A percentile compares a stretch with the other conserved stretches of the same genome.
These are phyloP conservation scores for Colletotrichum destructivum DNA, from an alignment of 2,329 filamentous ascomycete species.

Conservation along the genomic window DNA sequence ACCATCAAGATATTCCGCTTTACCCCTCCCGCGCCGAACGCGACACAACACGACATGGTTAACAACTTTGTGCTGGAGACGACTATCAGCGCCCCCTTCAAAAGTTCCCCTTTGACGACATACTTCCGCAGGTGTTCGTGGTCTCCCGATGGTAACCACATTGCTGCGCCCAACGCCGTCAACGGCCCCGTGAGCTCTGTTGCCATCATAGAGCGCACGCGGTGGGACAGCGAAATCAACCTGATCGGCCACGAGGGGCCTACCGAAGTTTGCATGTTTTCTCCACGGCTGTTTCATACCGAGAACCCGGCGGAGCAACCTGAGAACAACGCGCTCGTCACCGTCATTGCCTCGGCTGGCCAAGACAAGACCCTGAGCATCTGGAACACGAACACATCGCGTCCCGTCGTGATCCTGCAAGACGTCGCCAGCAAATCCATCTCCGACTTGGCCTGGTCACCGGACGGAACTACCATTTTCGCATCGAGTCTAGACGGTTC, in stretches of 20 bases:
- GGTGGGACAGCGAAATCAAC: slow-evolving; percentile 97
- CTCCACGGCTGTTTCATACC: slow-evolving; percentile 88
- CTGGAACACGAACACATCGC: slow-evolving; percentile 96
- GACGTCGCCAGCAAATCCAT: slow-evolving; percentile 93
- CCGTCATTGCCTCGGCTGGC: slow-evolving; percentile 95
- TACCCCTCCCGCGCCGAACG: slow-evolving; percentile 90
- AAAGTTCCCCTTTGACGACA: slow-evolving; percentile 92
- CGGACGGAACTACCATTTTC: slow-evolving; percentile 89
- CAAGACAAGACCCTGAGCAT: slow-evolving; percentile 97
- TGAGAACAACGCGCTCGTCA: slow-evolving; percentile 74
- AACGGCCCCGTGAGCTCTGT: slow-evolving; percentile 98
- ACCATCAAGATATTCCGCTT: slow-evolving; percentile 98
- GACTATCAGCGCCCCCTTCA: slow-evolving; percentile 90
- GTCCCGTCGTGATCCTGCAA: slow-evolving; percentile 91
- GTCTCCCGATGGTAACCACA: slow-evolving; percentile 97
- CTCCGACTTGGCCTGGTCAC: slow-evolving; percentile 94
- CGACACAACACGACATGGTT: slow-evolving; percentile 93
- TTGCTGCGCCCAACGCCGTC: slow-evolving; percentile 95
- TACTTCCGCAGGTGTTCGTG: slow-evolving; percentile 98
- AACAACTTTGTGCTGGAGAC: slow-evolving; percentile 97
- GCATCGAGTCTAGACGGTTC: slow-evolving; percentile 91
- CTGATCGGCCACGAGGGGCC: slow-evolving; percentile 97
- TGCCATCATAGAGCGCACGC: slow-evolving; percentile 91
- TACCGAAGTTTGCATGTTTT: slow-evolving; percentile 97
- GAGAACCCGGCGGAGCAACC: slow-evolving; percentile 73